Percentiles rank a stretch among this genome's conserved stretches.
These are phyloP conservation scores for Mortierella hygrophila DNA, from an alignment of 192 early-diverging fungal genomes.

Conservation along the genomic window DNA sequence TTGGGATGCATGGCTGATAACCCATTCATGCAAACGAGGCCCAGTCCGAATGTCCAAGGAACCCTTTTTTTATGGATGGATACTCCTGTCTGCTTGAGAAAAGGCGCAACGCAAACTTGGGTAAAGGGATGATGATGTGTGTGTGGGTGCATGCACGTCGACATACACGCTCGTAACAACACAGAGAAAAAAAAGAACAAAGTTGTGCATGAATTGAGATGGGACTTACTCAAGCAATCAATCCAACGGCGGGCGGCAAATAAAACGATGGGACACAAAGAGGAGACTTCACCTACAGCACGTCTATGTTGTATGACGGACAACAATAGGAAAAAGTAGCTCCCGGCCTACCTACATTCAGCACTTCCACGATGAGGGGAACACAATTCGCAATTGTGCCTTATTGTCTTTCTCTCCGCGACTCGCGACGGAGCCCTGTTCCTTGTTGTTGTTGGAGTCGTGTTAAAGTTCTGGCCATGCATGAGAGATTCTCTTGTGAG, in stretches of 20 bases:
- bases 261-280: not conserved
- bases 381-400: not conserved
- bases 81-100: not conserved
- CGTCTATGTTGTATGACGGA: not conserved
- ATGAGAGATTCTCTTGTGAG: constrained; percentile 7
- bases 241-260: not conserved
- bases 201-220: constrained; percentile 9
- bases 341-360: not conserved
- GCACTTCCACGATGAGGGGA: not conserved
- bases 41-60: not conserved
- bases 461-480: constrained; percentile 17
- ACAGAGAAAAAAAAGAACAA: not conserved
- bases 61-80: constrained; percentile 1
- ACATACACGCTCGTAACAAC: not conserved
- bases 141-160: not conserved
- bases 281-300: not conserved
- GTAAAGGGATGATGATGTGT: no score
- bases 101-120: not conserved
- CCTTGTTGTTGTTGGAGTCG: not conserved
- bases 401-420: not conserved
- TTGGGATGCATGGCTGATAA: not conserved
- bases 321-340: not conserved
- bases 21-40: constrained; percentile 3
- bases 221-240: not conserved
- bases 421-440: not conserved